These are phyloP conservation scores for Serendipita vermifera DNA, from an alignment of 768 basidiomycete genomes.

Conservation along the genomic window DNA sequence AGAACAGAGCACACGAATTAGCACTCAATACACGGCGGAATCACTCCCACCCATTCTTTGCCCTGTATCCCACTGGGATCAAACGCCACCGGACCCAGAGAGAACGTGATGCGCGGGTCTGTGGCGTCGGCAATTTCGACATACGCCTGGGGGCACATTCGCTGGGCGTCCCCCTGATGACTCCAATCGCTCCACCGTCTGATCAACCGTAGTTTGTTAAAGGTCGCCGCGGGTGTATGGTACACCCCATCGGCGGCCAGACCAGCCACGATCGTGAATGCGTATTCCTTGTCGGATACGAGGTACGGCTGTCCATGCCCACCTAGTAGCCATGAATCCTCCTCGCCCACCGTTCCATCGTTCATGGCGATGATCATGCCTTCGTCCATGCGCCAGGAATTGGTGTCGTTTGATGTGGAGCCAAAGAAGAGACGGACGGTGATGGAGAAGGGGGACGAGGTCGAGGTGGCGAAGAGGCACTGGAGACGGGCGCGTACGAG, in stretches of 20 bases:
- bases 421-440: slow-evolving; percentile 1
- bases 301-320: background rate
- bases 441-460: background rate
- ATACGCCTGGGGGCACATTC: background rate
- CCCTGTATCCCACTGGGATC: background rate
- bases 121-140: background rate
- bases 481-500: background rate
- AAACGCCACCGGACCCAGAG: slow-evolving; percentile 1
- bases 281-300: slow-evolving; percentile 1
- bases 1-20: background rate
- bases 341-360: background rate
- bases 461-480: background rate
- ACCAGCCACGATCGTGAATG: background rate
- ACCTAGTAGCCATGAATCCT: background rate
- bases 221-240: background rate
- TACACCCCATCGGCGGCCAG: background rate
- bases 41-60: background rate
- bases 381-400: background rate
- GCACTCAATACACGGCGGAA: slow-evolving; percentile 2
- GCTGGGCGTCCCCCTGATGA: background rate
- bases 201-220: background rate
- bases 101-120: background rate
- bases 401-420: background rate
- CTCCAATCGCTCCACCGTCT: background rate
- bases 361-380: background rate